These are phyloP conservation scores for Russula virescens DNA, from an alignment of 768 basidiomycete species.

Conservation along the genomic window DNA sequence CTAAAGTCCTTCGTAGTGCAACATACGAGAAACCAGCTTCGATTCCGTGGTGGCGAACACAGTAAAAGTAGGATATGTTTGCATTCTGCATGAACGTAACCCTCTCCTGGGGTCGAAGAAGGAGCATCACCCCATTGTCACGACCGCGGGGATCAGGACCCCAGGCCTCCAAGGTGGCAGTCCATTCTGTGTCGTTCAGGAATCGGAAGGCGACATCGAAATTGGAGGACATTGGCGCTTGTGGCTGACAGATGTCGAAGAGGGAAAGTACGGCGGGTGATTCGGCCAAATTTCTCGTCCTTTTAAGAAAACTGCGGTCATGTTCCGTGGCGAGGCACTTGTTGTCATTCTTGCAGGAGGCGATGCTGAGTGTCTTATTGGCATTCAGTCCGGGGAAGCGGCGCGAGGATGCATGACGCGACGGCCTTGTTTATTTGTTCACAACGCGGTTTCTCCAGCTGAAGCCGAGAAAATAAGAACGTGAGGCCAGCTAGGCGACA, in stretches of 20 bases:
- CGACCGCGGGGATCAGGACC: constrained; percentile 29
- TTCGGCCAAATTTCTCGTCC: not conserved
- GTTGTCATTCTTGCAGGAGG: no score
- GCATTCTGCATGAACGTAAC: constrained; percentile 28
- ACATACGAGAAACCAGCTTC: constrained; percentile 45
- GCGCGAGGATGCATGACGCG: not conserved
- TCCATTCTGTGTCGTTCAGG: constrained; percentile 41
- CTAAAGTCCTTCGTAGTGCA: not conserved
- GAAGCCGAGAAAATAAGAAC: not conserved
- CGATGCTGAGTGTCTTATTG: no score
- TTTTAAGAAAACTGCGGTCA: not conserved
- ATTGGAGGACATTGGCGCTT: constrained; percentile 26
- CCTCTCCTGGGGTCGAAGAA: constrained; percentile 38
- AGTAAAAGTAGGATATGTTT: no score
- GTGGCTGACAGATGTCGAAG: not conserved
- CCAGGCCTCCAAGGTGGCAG: constrained; percentile 36
- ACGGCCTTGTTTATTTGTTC: not conserved
- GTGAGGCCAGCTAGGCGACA: no score
- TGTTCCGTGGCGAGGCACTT: not conserved
- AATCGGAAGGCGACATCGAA: constrained; percentile 49
- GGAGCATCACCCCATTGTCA: constrained; percentile 27
- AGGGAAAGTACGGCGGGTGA: not conserved
- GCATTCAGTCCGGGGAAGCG: constrained; percentile 13
- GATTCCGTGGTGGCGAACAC: constrained; percentile 32
- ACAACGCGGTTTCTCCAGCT: no score